Evolutionary conservation across 2,329 filamentous ascomycete genomes (phyloP).

Genomic region (Cryphonectria radicalis): DNA sequence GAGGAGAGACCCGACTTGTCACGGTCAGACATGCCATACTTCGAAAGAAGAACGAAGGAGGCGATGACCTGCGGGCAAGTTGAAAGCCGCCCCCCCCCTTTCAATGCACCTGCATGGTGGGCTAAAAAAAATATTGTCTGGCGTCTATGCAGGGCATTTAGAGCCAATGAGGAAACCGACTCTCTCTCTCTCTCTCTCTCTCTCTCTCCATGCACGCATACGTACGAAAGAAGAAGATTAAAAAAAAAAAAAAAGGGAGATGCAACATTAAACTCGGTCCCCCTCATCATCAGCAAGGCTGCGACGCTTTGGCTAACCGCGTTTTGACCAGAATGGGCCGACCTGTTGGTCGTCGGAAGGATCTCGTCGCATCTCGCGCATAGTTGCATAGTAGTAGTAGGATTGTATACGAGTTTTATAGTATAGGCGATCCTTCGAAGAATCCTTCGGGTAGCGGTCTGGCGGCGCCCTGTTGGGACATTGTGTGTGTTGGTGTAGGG

Average conservation of each 20-base stretch:
- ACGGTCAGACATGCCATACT: conserved; percentile 19
- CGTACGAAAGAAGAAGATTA: no score
- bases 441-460: conserved; percentile 7
- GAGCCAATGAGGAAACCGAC: background rate
- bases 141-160: background rate
- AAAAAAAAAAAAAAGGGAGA: no score
- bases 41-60: conserved; percentile 15
- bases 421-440: background rate
- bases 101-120: conserved; percentile 17
- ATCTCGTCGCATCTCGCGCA: conserved; percentile 5
- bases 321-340: background rate
- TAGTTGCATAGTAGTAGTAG: background rate
- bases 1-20: background rate
- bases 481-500: background rate
- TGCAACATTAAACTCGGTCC: background rate
- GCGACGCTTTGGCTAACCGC: background rate
- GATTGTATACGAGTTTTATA: background rate
- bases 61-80: conserved; percentile 24
- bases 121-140: background rate
- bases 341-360: background rate
- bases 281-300: background rate
- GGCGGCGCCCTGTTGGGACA: background rate
- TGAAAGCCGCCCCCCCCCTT: background rate
- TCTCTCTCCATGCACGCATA: background rate
- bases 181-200: background rate